Evolutionary conservation across 2,329 filamentous ascomycete genomes (phyloP), one percentile per base, ranked within the genome.

Genomic region (Cladosporium colombiae): DNA sequence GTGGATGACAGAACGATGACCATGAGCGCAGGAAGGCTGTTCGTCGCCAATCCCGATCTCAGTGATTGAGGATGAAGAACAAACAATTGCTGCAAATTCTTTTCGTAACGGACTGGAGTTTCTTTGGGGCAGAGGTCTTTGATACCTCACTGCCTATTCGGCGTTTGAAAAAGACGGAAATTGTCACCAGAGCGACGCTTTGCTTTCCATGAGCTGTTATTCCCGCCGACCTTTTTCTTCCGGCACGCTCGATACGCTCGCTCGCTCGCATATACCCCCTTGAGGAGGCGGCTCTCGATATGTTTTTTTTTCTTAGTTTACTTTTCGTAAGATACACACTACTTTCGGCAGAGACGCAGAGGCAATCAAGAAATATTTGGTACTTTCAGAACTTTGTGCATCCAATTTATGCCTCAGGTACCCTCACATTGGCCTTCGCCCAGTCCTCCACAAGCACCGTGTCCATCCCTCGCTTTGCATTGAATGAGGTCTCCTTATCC

Each of bases 31-130:
- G 88, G 88, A 58, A 86, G 91, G 68, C 84, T 96, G 66, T 95
- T 91, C 78, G 93, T 96, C 74, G 92, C 92, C 72, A 96, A 96
- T 78, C 92, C 92, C 21, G 92, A 95, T 78, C 86, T 81, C 67
- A 82, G 80, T 73, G 81, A 83, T 70, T 83, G 52, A 72, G 5
- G 16, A 46, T 33, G 18, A 31, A n/a, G 23, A n/a, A 13, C n/a
- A 4, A 23, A 10, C 55, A 40, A 13, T 33, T 33, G 18, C 18
- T 21, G 52, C 52, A 23, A 21, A 46, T 46, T 21, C 49, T 23
- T 57, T 23, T 14, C 31, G 33, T 21, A 57, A 10, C 5, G 14
- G 3, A 23, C n/a, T n/a, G 56, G 25, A 46, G 35, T 46, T 46
- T 33, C 13, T 14, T 55, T 55, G 18, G 27, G 21, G 31, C 31